Percentiles rank a stretch among this genome's conserved stretches.
Conservation (phyloP, 2,329 filamentous ascomycete genomes). For the Fusarium illudens region DNA sequence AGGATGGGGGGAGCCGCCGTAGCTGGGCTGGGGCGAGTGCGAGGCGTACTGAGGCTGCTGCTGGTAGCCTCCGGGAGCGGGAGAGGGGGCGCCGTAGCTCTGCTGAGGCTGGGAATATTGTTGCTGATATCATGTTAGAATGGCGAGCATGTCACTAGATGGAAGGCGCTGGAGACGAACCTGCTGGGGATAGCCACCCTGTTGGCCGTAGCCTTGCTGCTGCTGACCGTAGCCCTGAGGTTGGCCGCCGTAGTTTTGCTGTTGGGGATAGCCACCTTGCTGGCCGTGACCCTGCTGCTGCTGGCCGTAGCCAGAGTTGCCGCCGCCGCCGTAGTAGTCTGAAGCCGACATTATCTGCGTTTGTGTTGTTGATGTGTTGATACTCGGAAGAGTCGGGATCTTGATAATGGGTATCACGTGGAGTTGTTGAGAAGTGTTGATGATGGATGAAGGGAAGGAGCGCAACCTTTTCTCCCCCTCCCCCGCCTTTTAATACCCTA, state of each 20-base stretch:
- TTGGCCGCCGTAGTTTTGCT: conserved; percentile 29
- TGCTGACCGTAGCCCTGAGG: conserved; percentile 31
- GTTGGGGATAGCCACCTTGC: conserved; percentile 36
- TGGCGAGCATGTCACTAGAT: not conserved
- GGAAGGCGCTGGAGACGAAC: conserved; percentile 23
- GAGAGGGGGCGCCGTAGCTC: conserved; percentile 17
- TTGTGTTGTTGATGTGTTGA: conserved; percentile 26
- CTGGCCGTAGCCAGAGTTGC: conserved; percentile 36
- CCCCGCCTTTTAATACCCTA: conserved; percentile 36
- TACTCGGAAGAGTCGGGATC: not conserved
- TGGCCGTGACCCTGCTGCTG: conserved; percentile 30
- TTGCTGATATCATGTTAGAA: conserved; percentile 18
- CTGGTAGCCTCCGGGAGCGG: conserved; percentile 27
- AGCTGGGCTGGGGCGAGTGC: conserved; percentile 39
- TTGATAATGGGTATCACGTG: not conserved
- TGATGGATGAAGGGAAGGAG: not conserved
- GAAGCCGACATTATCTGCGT: conserved; percentile 46
- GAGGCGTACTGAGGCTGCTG: conserved; percentile 36
- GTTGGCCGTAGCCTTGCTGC: conserved; percentile 28
- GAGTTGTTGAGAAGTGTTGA: not conserved
- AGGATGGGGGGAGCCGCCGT: conserved; percentile 30
- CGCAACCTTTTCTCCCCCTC: conserved; percentile 2
- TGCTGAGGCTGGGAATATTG: conserved; percentile 38
- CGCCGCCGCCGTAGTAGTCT: conserved; percentile 50
- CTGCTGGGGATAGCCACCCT: conserved; percentile 39